Evolutionary conservation across 2,329 filamentous ascomycete species (phyloP), one percentile per base, ranked within the genome.

Genomic region (Monascus ruber): DNA sequence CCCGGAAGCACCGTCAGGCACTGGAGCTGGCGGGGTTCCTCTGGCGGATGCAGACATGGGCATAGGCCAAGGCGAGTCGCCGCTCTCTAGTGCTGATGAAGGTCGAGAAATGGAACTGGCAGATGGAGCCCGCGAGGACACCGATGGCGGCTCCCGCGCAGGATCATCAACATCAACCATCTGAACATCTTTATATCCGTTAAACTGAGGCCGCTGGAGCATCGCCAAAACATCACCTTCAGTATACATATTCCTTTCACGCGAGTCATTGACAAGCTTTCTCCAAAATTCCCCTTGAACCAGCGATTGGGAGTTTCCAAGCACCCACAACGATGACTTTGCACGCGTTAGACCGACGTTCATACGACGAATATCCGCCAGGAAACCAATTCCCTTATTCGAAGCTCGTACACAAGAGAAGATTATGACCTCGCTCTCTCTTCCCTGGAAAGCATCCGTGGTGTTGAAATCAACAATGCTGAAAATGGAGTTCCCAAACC

Each of bases 351-450:
- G 72, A 67, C 91, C 91, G 54, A 98, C 91, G 62, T 98, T 98
- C 93, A 98, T 96, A 72, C 91, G 89, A 42, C 91, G 80, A 56
- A 98, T 94, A 60, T 98, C 91, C 39, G 85, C 84, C 75, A 98
- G 82, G 77, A 98, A 98, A 72, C 91, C 91, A 55, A 98, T 94
- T 53, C 89, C 87, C 5, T 82, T 84, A n/a, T 85, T 77, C 26
- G 83, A 89, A 24, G 91, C 89, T 66, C 91, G 81, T 44, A 98
- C 91, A 62, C 93, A 98, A 32, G 91, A 96, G 68, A 98, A 98
- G 47, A 98, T 96, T 61, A 98, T 96, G 46, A 98, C 82, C 57
- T 98, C 91, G 54, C 87, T 91, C 63, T 98, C 91, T 49, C 93
- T 80, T 46, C 91, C 91, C 61, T 98, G 87, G 61, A 95, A 98